Percentiles rank a stretch among this genome's conserved stretches.
phyloP scores from a whole-genome alignment of 2,329 filamentous ascomycete species.

The Colletotrichum musae region DNA sequence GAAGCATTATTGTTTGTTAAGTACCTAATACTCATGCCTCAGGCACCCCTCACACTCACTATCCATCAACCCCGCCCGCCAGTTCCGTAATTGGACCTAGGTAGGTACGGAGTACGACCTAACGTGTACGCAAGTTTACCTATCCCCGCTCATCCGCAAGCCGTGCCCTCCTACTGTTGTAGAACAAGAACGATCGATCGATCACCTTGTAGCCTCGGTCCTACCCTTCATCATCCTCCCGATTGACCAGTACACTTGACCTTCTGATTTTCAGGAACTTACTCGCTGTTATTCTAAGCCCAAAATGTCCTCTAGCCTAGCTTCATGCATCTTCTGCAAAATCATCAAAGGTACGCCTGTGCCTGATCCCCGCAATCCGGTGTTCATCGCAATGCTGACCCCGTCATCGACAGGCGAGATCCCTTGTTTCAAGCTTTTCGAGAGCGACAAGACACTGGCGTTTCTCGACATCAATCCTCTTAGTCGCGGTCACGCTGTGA shows the following conservation, averaged over 20 bases:
- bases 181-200: conserved; percentile 1
- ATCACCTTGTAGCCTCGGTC: neutral
- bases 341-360: conserved; percentile 84
- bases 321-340: conserved; percentile 95
- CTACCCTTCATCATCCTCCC: neutral
- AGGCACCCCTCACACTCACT: neutral
- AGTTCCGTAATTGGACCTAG: neutral
- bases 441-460: conserved; percentile 92
- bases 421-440: conserved; percentile 95
- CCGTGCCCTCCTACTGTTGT: conserved; percentile 3
- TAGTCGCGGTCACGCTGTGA: conserved; percentile 88
- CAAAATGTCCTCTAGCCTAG: conserved; percentile 60
- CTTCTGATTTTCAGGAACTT: too few species aligned
- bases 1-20: conserved; percentile 17
- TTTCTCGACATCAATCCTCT: conserved; percentile 97
- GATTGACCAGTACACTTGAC: neutral
- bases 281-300: neutral
- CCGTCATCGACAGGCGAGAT: conserved; percentile 80
- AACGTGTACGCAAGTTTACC: too few species aligned
- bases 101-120: too few species aligned
- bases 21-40: conserved; percentile 11
- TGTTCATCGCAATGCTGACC: conserved; percentile 36
- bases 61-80: neutral
- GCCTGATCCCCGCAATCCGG: conserved; percentile 9
- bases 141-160: conserved; percentile 25